These are phyloP conservation scores for Tricholoma flavovirens DNA, from an alignment of 768 basidiomycete genomes.

Conservation along the genomic window DNA sequence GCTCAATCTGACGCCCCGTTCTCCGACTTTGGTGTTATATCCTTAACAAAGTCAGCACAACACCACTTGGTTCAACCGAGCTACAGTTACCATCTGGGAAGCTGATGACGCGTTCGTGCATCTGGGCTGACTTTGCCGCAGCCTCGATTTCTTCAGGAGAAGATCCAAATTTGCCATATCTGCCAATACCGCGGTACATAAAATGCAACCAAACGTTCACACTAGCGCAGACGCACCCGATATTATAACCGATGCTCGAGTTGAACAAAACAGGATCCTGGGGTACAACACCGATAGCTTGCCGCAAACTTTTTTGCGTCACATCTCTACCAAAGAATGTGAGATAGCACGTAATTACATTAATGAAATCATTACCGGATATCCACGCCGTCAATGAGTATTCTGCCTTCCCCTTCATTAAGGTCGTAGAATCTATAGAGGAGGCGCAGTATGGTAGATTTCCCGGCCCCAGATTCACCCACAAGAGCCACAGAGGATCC, in stretches of 20 bases:
- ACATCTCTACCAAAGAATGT: slow-evolving; percentile 48
- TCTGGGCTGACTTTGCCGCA: slow-evolving; percentile 77
- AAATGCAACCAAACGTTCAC: background rate
- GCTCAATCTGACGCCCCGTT: slow-evolving; percentile 76
- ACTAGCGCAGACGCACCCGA: slow-evolving; percentile 40
- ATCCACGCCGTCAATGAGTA: slow-evolving; percentile 81
- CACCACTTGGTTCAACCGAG: background rate
- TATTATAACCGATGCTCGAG: slow-evolving; percentile 65
- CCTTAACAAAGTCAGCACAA: slow-evolving; percentile 24
- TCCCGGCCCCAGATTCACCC: slow-evolving; percentile 76
- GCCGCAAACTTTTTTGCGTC: slow-evolving; percentile 73
- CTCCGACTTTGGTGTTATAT: slow-evolving; percentile 86
- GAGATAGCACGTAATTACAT: background rate
- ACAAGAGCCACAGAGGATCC: slow-evolving; percentile 88
- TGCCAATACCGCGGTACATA: slow-evolving; percentile 14
- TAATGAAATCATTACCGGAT: slow-evolving; percentile 39
- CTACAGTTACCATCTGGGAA: slow-evolving; percentile 63
- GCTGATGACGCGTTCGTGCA: slow-evolving; percentile 78
- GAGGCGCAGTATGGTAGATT: slow-evolving; percentile 80
- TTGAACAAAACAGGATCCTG: slow-evolving; percentile 79
- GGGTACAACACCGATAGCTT: slow-evolving; percentile 86
- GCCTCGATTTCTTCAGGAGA: slow-evolving; percentile 68
- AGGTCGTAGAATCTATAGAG: slow-evolving; percentile 93
- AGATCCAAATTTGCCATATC: slow-evolving; percentile 74
- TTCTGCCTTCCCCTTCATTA: slow-evolving; percentile 69